These are phyloP conservation scores for Xylaria digitata DNA, from an alignment of 2,329 filamentous ascomycete species.

Conservation along the genomic window DNA sequence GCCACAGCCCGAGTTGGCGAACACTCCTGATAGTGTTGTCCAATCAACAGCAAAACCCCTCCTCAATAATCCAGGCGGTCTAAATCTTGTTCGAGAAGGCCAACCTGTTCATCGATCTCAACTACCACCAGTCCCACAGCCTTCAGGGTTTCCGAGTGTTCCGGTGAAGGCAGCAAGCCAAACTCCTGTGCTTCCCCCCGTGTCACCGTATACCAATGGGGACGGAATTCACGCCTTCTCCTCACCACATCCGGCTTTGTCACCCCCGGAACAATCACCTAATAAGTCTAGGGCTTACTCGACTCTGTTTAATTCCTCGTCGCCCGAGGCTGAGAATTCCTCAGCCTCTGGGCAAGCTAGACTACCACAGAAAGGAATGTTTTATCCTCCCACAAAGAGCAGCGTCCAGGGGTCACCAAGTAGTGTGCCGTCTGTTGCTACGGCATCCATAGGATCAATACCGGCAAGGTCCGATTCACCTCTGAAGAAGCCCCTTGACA, in stretches of 20 bases:
- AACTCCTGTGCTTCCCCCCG: slow-evolving; percentile 43
- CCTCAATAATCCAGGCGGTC: slow-evolving; percentile 31
- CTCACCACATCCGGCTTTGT: slow-evolving; percentile 57
- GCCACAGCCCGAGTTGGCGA: slow-evolving; percentile 31
- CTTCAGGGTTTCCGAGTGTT: slow-evolving; percentile 40
- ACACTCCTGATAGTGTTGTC: slow-evolving; percentile 34
- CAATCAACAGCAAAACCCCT: slow-evolving; percentile 41
- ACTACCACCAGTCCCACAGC: slow-evolving; percentile 36
- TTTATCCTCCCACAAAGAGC: slow-evolving; percentile 47
- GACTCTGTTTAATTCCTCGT: slow-evolving; percentile 52
- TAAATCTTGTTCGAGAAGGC: slow-evolving; percentile 26
- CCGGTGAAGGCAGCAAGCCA: slow-evolving; percentile 48
- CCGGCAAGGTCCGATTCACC: slow-evolving; percentile 46
- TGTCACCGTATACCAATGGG: slow-evolving; percentile 48
- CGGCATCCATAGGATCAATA: slow-evolving; percentile 39
- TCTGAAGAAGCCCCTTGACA: slow-evolving; percentile 45
- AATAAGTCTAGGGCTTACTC: slow-evolving; percentile 56
- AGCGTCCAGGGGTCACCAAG: slow-evolving; percentile 38
- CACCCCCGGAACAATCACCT: slow-evolving; percentile 56
- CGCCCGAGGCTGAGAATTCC: slow-evolving; percentile 40
- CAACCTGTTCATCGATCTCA: slow-evolving; percentile 37
- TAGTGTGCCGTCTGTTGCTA: slow-evolving; percentile 41
- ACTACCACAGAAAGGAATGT: slow-evolving; percentile 50
- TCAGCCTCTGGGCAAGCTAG: slow-evolving; percentile 39
- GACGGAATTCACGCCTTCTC: slow-evolving; percentile 55